Evolutionary conservation across 2,329 filamentous ascomycete genomes (phyloP).

Genomic region (Aphanocladium album): DNA sequence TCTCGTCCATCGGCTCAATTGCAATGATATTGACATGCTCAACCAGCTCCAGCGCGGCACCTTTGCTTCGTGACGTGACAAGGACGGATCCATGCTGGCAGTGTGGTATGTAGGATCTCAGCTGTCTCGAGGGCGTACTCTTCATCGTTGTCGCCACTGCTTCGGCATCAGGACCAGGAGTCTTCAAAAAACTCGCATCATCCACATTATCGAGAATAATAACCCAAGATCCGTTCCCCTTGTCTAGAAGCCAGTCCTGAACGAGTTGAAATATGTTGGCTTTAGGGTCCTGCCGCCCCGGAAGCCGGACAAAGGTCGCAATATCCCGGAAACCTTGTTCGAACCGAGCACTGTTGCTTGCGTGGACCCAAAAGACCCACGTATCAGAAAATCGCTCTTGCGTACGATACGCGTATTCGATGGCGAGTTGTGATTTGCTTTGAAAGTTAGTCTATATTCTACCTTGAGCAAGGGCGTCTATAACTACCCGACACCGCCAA

Average conservation of each 20-base stretch:
- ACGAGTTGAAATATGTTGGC: conserved; percentile 28
- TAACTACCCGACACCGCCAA: conserved; percentile 16
- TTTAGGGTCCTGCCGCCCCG: conserved; percentile 24
- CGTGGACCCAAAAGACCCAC: conserved; percentile 34
- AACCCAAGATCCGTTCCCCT: conserved; percentile 19
- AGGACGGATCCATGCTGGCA: conserved; percentile 16
- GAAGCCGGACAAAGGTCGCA: conserved; percentile 25
- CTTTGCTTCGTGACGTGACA: no score
- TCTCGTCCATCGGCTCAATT: conserved; percentile 15
- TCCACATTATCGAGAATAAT: conserved; percentile 22
- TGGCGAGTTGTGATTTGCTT: conserved; percentile 26
- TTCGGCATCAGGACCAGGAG: not conserved
- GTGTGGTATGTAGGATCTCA: conserved; percentile 16
- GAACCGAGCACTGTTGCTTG: conserved; percentile 27
- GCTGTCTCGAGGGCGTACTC: not conserved
- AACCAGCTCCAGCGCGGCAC: conserved; percentile 15
- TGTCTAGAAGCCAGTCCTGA: conserved; percentile 23
- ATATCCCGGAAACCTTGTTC: conserved; percentile 31
- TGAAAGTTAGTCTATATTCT: not conserved
- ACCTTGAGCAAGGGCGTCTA: not conserved
- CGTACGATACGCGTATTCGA: conserved; percentile 30
- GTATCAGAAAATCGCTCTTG: conserved; percentile 21
- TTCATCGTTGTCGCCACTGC: no score
- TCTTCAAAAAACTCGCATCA: not conserved
- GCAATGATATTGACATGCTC: conserved; percentile 10